A percentile compares a stretch with the other conserved stretches of the same genome.
Evolutionary conservation across 495 filamentous ascomycete species (phyloP).

Genomic region (Aspergillus affinis): DNA sequence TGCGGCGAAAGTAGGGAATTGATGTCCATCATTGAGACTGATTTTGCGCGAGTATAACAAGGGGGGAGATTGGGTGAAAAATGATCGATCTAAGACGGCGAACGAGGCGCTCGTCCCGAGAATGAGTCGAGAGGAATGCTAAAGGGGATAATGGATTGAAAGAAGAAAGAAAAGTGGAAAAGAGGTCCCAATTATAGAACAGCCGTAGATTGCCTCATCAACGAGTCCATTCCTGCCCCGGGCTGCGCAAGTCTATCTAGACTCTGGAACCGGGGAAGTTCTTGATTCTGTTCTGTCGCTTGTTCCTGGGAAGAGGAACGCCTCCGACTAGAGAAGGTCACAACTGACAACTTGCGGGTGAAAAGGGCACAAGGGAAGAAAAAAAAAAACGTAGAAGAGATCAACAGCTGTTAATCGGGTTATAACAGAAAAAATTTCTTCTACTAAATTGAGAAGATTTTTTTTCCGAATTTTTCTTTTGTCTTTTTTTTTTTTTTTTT

Average conservation of each 20-base stretch:
- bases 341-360: no score
- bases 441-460: not conserved
- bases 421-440: no score
- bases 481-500: conserved; percentile 8
- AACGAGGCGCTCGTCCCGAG: not conserved
- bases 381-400: conserved; percentile 3
- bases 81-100: not conserved
- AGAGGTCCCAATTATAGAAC: conserved; percentile 35
- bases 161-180: conserved; percentile 22
- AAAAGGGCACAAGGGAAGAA: no score
- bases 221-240: conserved; percentile 47
- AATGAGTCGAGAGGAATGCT: not conserved
- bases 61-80: conserved; percentile 3
- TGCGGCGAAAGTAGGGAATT: conserved; percentile 69
- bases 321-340: conserved; percentile 3
- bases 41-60: not conserved
- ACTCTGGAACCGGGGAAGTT: conserved; percentile 13
- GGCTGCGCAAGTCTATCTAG: conserved; percentile 22
- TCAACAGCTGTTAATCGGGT: conserved; percentile 3
- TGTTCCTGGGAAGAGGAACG: conserved; percentile 8
- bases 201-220: conserved; percentile 36
- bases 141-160: not conserved
- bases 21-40: conserved; percentile 61
- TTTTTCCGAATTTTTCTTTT: conserved; percentile 6
- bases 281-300: not conserved